These are phyloP conservation scores for Ascochyta pisi DNA, from an alignment of 2,329 filamentous ascomycete species.

Conservation along the genomic window DNA sequence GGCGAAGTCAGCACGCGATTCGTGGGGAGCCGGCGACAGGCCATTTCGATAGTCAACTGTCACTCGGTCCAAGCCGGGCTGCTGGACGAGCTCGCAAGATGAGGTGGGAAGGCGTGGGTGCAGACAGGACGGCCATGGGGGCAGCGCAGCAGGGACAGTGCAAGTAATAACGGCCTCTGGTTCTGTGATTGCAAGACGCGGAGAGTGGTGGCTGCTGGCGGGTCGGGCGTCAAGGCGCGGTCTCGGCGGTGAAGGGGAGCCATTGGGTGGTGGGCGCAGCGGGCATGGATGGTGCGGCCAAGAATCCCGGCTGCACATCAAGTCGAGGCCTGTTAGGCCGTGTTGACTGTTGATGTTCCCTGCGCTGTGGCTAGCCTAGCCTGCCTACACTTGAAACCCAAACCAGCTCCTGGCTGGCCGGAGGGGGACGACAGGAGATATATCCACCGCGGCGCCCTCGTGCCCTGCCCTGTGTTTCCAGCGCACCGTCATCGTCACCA, in stretches of 20 bases:
- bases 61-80: background rate
- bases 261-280: slow-evolving; percentile 6
- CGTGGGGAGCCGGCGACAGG: slow-evolving; percentile 8
- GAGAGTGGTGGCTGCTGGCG: slow-evolving; percentile 3
- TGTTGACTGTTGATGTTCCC: too few relatives aligned
- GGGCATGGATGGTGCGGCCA: background rate
- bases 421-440: slow-evolving; percentile 5
- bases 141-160: slow-evolving; percentile 2
- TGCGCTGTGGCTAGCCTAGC: background rate
- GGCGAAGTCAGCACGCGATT: slow-evolving; percentile 9
- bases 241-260: background rate
- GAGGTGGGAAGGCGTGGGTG: background rate
- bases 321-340: too few relatives aligned
- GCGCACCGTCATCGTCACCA: slow-evolving; percentile 15
- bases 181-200: slow-evolving; percentile 10
- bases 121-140: background rate
- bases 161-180: background rate
- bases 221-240: slow-evolving; percentile 1
- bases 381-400: slow-evolving; percentile 20
- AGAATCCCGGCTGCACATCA: slow-evolving; percentile 3
- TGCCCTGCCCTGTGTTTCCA: slow-evolving; percentile 5
- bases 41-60: slow-evolving; percentile 4
- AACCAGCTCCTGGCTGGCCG: slow-evolving; percentile 21
- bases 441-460: slow-evolving; percentile 18
- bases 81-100: background rate